Percentiles rank a stretch among this genome's conserved stretches.
Conservation (phyloP, 2,329 filamentous ascomycete species). For the Epichloe typhina region DNA sequence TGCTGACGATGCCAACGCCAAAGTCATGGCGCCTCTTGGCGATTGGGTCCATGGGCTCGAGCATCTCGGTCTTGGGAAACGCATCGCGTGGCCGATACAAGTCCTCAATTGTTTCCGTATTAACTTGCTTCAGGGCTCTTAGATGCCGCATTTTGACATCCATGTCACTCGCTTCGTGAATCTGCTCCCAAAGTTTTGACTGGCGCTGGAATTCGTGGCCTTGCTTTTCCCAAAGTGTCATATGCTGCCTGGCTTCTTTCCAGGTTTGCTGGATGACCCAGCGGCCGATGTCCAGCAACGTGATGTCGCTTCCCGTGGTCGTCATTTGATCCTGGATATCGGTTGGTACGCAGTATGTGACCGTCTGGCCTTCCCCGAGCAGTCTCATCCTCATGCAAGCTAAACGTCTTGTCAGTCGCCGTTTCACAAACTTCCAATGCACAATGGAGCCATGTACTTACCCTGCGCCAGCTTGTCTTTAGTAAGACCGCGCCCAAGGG, state of each 20-base stretch:
- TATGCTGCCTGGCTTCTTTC: slow-evolving; percentile 16
- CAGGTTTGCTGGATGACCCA: too few relatives aligned
- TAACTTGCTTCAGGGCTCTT: background rate
- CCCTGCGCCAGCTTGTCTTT: slow-evolving; percentile 60
- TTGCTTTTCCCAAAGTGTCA: slow-evolving; percentile 49
- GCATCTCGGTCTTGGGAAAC: background rate
- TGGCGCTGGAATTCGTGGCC: slow-evolving; percentile 37
- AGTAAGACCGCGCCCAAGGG: slow-evolving; percentile 46
- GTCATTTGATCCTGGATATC: too few relatives aligned
- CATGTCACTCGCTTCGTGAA: background rate
- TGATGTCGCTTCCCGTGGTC: too few relatives aligned
- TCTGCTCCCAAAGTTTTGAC: slow-evolving; percentile 18
- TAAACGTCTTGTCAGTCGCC: too few relatives aligned
- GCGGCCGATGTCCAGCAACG: too few relatives aligned
- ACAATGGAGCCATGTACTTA: slow-evolving; percentile 18
- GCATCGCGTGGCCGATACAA: background rate
- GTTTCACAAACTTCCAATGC: background rate
- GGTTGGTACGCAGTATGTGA: too few relatives aligned
- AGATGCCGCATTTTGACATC: background rate
- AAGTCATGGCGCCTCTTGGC: background rate
- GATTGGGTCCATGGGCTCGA: background rate
- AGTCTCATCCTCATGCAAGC: too few relatives aligned
- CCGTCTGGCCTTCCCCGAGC: too few relatives aligned
- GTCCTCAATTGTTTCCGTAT: slow-evolving; percentile 1
- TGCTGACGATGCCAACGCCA: background rate